Evolutionary conservation across 441 rosid species (phyloP).

Genomic region (Bocquillonia castaneifolia): DNA sequence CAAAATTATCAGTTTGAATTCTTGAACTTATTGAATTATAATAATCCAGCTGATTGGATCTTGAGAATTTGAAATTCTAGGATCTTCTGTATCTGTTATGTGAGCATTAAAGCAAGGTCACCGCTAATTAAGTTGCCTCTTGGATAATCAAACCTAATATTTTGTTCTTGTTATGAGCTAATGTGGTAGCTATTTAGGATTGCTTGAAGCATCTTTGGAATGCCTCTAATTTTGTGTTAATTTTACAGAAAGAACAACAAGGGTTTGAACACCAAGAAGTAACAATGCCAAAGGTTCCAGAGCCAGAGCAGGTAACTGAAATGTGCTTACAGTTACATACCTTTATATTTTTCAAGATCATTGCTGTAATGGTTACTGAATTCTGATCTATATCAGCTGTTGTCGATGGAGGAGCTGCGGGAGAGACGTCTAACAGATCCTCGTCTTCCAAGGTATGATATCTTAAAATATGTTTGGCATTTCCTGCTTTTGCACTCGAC

Average conservation of each 20-base stretch:
- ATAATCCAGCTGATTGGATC: background rate
- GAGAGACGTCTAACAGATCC: conserved; percentile 80
- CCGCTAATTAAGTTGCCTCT: background rate
- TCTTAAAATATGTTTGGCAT: background rate
- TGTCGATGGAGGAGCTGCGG: conserved; percentile 73
- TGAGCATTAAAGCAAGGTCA: background rate
- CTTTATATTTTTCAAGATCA: conserved; percentile 5
- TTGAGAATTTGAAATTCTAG: background rate
- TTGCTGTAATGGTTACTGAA: conserved; percentile 22
- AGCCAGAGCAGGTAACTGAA: conserved; percentile 63
- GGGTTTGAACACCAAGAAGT: conserved; percentile 78
- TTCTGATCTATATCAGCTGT: conserved; percentile 57
- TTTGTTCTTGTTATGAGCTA: background rate
- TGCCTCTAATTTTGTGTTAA: conserved; percentile 14
- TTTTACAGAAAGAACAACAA: conserved; percentile 57
- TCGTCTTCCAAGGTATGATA: conserved; percentile 64
- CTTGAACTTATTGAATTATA: background rate
- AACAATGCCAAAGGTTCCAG: conserved; percentile 64
- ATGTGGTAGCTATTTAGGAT: background rate
- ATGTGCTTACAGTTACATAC: conserved; percentile 14
- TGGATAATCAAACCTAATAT: background rate
- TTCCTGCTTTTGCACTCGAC: background rate
- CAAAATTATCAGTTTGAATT: conserved; percentile 4
- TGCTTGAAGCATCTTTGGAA: conserved; percentile 14
- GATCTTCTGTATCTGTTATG: background rate